Base-by-base conservation (phyloP, 2,329 filamentous ascomycete genomes). In the Arthrobotrys musiformis region DNA sequence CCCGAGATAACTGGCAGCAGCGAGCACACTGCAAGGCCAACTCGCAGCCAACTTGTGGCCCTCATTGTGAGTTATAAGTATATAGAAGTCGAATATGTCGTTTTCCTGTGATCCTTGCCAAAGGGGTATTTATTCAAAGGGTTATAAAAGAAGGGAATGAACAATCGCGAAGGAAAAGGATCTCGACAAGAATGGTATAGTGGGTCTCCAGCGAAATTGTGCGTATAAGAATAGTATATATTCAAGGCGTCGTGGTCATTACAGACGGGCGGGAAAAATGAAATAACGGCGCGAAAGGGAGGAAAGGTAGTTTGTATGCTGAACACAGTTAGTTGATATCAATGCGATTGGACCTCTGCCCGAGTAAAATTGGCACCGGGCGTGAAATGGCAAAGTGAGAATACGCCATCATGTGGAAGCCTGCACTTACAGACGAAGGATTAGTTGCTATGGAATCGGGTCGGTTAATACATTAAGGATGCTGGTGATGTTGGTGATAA, bases 11-110 rank as follows among this genome's bases (percentile, higher is more conserved):
- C 42, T 17, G 66, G 66, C 22, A 77, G 44, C 42, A 77, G 60
- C 30, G 66, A 48, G 60, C 66, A 77, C n/a, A 70, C 60, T 15
- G 66, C 73, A 13, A 77, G 40, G 22, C 73, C 73, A 48, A 77
- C 42, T 56, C 52, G 40, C 24, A 77, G 66, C 73, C 73, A 77
- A 52, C 73, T 70, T 4, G 66, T 70, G 42, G 66, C 52, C 73
- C 52, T 77, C 73, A 77, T 77, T 28, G 60, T 70, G 61, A 44
- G 42, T 24, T 72, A 54, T 52, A 19, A 9, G 42, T 52, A 28
- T 66, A 52, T 66, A 37, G 15, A 22, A 46, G 19, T 67, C 30
- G 24, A 44, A 56, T n/a, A 28, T 9, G 9, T 24, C 19, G 54
- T 40, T n/a, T 8, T 30, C 40, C 33, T 11, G 30, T 58, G 33